Evolutionary conservation across 1,284 basidiomycete species (phyloP), one percentile per base, ranked within the genome.

Genomic region (Cystobasidiaceae sp.): DNA sequence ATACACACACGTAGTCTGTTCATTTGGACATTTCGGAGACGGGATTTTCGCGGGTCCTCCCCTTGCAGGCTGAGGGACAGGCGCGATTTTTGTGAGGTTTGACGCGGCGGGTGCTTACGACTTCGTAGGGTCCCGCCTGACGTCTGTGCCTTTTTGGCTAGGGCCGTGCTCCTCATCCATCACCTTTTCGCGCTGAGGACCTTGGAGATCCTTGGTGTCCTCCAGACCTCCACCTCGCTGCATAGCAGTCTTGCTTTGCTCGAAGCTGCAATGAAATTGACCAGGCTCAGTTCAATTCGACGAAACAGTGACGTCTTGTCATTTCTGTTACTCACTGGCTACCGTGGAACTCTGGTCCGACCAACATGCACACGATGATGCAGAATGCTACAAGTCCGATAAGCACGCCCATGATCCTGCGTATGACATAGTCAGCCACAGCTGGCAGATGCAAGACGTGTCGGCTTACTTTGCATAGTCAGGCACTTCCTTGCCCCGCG

Each of bases 381-480:
- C 76, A 78, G 3, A 66, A 77, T 15, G 75, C 74, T 46, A 83
- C 80, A 8, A 78, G 75, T 28, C 81, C 93, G 65, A 97, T 87
- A 37, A 94, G 80, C 74, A 96, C 92, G 49, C 87, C 92, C 78
- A 90, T 88, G 17, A 93, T 82, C 9, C 65, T 71, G 41, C n/a
- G 17, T 21, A 43, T 3, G 49, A 34, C 4, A 19, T 37, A 25
- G 13, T 19, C 64, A 59, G 39, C 62, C 60, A 7, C 66, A 27
- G 27, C 67, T 68, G 9, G 51, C 44, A 13, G 21, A 3, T 4
- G 5, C 2, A 58, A 61, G 11, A 13, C 3, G 15, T 2, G 21
- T 21, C 41, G 44, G 57, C 71, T 55, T n/a, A 81, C 86, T 6
- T 80, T 86, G 2, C 93, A 74, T 93, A 96, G 75, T 94, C 87